A percentile compares a stretch with the other conserved stretches of the same genome.
Conservation (phyloP, 2,329 filamentous ascomycete species). For the Fusarium sp. region DNA sequence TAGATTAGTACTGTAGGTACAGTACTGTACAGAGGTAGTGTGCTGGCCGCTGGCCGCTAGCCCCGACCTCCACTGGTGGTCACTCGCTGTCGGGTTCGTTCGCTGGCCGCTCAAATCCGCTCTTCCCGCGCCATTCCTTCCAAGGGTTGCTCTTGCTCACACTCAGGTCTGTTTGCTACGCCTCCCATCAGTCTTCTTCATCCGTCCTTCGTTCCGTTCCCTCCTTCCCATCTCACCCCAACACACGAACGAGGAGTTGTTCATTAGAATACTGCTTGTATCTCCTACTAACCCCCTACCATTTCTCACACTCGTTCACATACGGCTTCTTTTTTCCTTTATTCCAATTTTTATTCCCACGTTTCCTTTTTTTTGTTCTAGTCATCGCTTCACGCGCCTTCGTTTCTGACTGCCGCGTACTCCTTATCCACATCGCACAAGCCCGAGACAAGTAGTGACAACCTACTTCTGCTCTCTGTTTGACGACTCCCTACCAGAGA, state of each 20-base stretch:
- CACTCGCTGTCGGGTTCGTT: constrained; percentile 2
- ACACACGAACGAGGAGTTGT: constrained; percentile 23
- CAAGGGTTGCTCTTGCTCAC: constrained; percentile 11
- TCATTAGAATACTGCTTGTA: constrained; percentile 22
- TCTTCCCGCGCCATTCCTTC: constrained; percentile 30
- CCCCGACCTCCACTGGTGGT: background rate
- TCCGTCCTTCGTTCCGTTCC: constrained; percentile 33
- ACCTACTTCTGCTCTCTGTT: constrained; percentile 18
- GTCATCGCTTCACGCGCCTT: constrained; percentile 15
- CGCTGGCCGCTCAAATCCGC: constrained; percentile 27
- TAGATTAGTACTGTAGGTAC: background rate
- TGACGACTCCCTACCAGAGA: constrained; percentile 20
- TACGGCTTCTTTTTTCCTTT: background rate
- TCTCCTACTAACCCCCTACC: constrained; percentile 16
- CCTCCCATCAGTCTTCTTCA: constrained; percentile 23
- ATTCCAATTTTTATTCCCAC: constrained; percentile 3
- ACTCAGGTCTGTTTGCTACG: constrained; percentile 2
- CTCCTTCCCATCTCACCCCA: constrained; percentile 21
- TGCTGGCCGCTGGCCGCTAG: constrained; percentile 5
- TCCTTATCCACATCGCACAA: constrained; percentile 36
- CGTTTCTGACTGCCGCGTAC: constrained; percentile 29
- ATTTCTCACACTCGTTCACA: constrained; percentile 35
- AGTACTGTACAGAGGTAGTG: background rate
- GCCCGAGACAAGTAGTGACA: constrained; percentile 35
- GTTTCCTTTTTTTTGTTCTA: constrained; percentile 6